A percentile compares a stretch with the other conserved stretches of the same genome.
Conservation (phyloP, 495 filamentous ascomycete genomes). For the Venustampulla echinocandica region DNA sequence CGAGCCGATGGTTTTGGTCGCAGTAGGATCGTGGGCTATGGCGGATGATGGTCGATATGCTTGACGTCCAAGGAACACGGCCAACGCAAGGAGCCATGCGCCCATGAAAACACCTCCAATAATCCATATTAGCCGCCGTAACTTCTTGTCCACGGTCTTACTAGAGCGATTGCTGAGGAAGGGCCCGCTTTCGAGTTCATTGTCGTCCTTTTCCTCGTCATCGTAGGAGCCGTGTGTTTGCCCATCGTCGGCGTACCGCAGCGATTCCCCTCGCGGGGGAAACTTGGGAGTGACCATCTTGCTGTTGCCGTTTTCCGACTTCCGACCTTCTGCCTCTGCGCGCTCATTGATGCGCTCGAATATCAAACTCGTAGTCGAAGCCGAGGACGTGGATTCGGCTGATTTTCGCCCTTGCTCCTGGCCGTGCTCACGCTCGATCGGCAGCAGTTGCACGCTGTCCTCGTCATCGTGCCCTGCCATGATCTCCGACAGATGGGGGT, state of each 20-base stretch:
- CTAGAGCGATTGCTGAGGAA: slow-evolving; percentile 18
- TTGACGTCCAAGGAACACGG: slow-evolving; percentile 61
- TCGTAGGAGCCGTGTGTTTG: slow-evolving; percentile 19
- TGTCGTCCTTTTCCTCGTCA: slow-evolving; percentile 33
- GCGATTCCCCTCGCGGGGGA: slow-evolving; percentile 11
- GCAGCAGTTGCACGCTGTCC: slow-evolving; percentile 19
- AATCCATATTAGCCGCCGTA: slow-evolving; percentile 59
- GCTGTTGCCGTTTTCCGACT: slow-evolving; percentile 2
- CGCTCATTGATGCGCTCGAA: slow-evolving; percentile 61
- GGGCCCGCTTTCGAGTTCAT: slow-evolving; percentile 35
- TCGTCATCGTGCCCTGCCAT: slow-evolving; percentile 20
- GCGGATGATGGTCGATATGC: slow-evolving; percentile 53
- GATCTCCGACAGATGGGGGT: slow-evolving; percentile 10
- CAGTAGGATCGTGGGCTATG: slow-evolving; percentile 57
- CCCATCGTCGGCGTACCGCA: slow-evolving; percentile 15
- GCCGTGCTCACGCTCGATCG: slow-evolving; percentile 14
- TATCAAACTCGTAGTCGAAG: slow-evolving; percentile 69
- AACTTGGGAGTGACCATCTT: slow-evolving; percentile 20
- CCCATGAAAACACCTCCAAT: slow-evolving; percentile 57
- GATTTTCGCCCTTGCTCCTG: slow-evolving; percentile 31
- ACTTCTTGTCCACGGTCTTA: slow-evolving; percentile 47
- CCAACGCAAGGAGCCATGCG: slow-evolving; percentile 72
- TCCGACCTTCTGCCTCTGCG: slow-evolving; percentile 16
- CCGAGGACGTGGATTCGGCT: slow-evolving; percentile 53
- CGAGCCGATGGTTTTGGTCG: slow-evolving; percentile 52